Conservation (phyloP, 352 stramenopile species). For the Globisporangium heterothallicum region DNA sequence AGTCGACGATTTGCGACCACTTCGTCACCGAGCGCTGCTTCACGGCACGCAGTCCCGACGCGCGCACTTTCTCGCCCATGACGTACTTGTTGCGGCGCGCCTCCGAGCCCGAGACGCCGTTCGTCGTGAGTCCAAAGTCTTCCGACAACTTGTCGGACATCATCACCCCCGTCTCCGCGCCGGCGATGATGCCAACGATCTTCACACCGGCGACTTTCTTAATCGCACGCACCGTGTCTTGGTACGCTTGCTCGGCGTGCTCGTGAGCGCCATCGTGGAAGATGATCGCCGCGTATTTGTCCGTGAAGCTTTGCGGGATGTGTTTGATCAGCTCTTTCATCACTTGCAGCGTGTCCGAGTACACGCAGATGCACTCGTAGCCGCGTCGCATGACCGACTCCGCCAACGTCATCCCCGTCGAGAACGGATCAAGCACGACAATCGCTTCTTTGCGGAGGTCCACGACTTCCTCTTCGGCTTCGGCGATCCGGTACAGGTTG, state of each 20-base stretch:
- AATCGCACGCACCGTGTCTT: slow-evolving; percentile 35
- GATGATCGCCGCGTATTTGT: slow-evolving; percentile 56
- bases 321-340: slow-evolving; percentile 71
- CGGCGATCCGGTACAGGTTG: slow-evolving; percentile 58
- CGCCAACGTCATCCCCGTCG: slow-evolving; percentile 90
- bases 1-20: slow-evolving; percentile 74
- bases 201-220: slow-evolving; percentile 29
- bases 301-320: slow-evolving; percentile 39
- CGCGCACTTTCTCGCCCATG: slow-evolving; percentile 83
- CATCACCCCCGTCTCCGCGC: slow-evolving; percentile 91
- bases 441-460: slow-evolving; percentile 45
- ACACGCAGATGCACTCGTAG: slow-evolving; percentile 75
- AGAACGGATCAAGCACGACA: slow-evolving; percentile 95
- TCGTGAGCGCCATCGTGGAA: slow-evolving; percentile 61
- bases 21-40: slow-evolving; percentile 67
- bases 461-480: slow-evolving; percentile 24
- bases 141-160: slow-evolving; percentile 89
- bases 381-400: slow-evolving; percentile 83
- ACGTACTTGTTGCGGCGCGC: slow-evolving; percentile 88
- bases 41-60: slow-evolving; percentile 68
- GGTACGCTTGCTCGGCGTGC: slow-evolving; percentile 20
- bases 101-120: slow-evolving; percentile 73
- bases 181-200: slow-evolving; percentile 83
- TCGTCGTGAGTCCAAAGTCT: slow-evolving; percentile 81
- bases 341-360: slow-evolving; percentile 73